Conservation (phyloP, 176 grass and related monocot species). For the Saccharum spontaneum region DNA sequence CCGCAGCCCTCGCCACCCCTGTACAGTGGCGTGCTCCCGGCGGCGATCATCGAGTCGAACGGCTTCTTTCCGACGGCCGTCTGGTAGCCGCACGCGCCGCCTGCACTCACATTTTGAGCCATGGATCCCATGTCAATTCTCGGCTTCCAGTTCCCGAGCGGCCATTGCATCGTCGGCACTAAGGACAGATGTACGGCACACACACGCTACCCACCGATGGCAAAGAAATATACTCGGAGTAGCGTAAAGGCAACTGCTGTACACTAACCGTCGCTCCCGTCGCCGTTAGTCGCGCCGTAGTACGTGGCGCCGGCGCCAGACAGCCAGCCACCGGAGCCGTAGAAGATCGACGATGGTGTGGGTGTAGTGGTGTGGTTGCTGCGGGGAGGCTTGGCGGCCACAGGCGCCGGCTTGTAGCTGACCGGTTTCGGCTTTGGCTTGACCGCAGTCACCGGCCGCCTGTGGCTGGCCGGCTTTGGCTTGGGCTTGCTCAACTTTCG, state of each 20-base stretch:
- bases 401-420: neutral
- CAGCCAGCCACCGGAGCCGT: constrained; percentile 44
- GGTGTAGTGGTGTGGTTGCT: constrained; percentile 20
- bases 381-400: neutral
- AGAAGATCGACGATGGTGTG: neutral
- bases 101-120: neutral
- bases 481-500: constrained; percentile 19
- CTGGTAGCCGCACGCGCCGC: constrained; percentile 68
- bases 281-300: constrained; percentile 70
- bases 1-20: constrained; percentile 75
- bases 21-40: constrained; percentile 65
- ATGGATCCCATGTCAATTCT: neutral
- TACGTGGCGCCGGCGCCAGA: constrained; percentile 66
- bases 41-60: constrained; percentile 65
- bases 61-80: constrained; percentile 56
- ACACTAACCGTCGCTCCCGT: constrained; percentile 77
- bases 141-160: neutral
- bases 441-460: neutral
- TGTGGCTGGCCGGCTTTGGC: neutral
- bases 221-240: neutral
- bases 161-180: neutral
- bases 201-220: too few species aligned
- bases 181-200: too few species aligned
- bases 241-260: neutral
- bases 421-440: neutral